phyloP scores from a whole-genome alignment of 2,329 filamentous ascomycete species.

The Fusarium sp. region DNA sequence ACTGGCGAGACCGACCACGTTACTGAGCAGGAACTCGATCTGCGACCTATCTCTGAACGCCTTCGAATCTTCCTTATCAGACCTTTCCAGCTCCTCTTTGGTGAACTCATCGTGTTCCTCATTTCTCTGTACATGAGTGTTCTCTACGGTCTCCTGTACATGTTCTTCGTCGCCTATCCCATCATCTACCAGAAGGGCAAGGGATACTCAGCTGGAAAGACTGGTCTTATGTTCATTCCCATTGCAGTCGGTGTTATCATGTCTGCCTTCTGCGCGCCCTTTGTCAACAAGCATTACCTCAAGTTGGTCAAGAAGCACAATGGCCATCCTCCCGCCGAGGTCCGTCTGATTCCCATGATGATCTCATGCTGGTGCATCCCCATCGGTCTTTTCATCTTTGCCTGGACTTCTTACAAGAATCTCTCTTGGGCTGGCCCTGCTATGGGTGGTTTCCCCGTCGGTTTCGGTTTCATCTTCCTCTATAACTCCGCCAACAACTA shows the following conservation, averaged over 20 bases:
- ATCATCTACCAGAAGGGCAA: conserved; percentile 83
- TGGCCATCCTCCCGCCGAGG: conserved; percentile 81
- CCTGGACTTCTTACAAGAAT: conserved; percentile 71
- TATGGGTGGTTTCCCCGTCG: conserved; percentile 77
- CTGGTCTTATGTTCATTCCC: conserved; percentile 89
- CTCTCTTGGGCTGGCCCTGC: conserved; percentile 78
- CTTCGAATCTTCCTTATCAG: conserved; percentile 80
- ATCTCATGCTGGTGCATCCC: conserved; percentile 77
- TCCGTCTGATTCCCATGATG: conserved; percentile 87
- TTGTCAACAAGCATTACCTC: conserved; percentile 86
- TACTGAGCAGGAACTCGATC: conserved; percentile 84
- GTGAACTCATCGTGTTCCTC: conserved; percentile 86
- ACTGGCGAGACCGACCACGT: conserved; percentile 76
- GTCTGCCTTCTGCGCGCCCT: conserved; percentile 74
- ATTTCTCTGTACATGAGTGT: conserved; percentile 89
- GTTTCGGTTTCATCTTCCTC: conserved; percentile 85
- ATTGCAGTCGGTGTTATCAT: conserved; percentile 78
- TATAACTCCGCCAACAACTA: conserved; percentile 85
- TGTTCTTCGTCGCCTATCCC: conserved; percentile 79
- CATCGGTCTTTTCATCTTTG: conserved; percentile 68
- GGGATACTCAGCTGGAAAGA: conserved; percentile 77
- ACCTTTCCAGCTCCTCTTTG: conserved; percentile 86
- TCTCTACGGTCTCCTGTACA: conserved; percentile 78
- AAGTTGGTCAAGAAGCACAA: conserved; percentile 70
- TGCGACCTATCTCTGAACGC: conserved; percentile 74